Evolutionary conservation across 495 filamentous ascomycete species (phyloP).

Genomic region (Cenococcum geophilum): DNA sequence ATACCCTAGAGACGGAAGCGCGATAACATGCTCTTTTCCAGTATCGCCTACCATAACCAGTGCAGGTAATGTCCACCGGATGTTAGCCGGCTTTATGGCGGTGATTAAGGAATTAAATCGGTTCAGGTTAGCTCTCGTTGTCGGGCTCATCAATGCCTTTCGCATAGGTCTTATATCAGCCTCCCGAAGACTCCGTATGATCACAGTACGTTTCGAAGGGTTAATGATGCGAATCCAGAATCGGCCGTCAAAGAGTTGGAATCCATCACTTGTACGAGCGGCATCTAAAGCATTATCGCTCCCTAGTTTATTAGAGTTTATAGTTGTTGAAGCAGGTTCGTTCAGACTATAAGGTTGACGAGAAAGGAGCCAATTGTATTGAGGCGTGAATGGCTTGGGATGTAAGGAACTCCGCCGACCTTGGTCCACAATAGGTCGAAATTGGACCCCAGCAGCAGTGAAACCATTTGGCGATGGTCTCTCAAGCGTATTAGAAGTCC

Average conservation of each 20-base stretch:
- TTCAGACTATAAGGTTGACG: conserved; percentile 38
- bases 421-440: neutral
- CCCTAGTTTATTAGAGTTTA: neutral
- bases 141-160: neutral
- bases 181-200: conserved; percentile 9
- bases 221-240: conserved; percentile 68
- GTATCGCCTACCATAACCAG: conserved; percentile 9
- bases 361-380: conserved; percentile 35
- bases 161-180: conserved; percentile 6
- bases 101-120: neutral
- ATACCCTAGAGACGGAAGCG: conserved; percentile 22
- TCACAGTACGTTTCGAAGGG: neutral
- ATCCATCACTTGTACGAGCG: neutral
- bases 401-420: neutral
- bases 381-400: neutral
- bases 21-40: conserved; percentile 18
- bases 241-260: conserved; percentile 66
- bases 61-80: conserved; percentile 21
- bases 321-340: neutral
- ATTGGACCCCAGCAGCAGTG: neutral
- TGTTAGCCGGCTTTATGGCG: neutral
- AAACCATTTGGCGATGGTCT: neutral
- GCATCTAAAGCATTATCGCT: conserved; percentile 37
- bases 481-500: neutral
- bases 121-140: neutral